Conservation (phyloP, 129 eudicot genomes). For the Artemisia tridentata region DNA sequence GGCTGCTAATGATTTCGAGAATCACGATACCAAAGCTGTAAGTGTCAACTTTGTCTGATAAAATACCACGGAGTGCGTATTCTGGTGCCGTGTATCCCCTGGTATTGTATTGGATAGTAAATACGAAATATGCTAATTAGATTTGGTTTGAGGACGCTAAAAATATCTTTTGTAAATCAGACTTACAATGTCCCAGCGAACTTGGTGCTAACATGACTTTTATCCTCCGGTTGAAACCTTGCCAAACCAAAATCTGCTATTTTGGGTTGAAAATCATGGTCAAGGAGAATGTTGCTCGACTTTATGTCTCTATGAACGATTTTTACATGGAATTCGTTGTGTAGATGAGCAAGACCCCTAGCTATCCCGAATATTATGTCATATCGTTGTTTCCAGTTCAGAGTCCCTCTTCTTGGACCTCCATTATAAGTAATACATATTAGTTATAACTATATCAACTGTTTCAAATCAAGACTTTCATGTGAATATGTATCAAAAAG, state of each 20-base stretch:
- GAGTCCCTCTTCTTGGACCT: slow-evolving; percentile 31
- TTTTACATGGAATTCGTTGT: slow-evolving; percentile 44
- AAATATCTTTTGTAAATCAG: not conserved
- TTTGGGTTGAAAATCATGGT: slow-evolving; percentile 50
- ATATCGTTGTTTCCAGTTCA: slow-evolving; percentile 48
- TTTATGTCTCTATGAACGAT: slow-evolving; percentile 57
- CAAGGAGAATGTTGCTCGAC: slow-evolving; percentile 49
- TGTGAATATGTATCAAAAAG: not conserved
- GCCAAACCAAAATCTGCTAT: slow-evolving; percentile 67
- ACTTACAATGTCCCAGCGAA: slow-evolving; percentile 63
- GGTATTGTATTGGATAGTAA: too few relatives aligned
- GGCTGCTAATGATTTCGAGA: too few relatives aligned
- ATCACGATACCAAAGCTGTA: too few relatives aligned
- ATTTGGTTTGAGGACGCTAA: too few relatives aligned
- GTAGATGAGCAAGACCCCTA: slow-evolving; percentile 53
- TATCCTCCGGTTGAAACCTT: slow-evolving; percentile 51
- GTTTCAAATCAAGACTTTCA: not conserved
- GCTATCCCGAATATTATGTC: slow-evolving; percentile 51
- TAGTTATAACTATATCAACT: slow-evolving; percentile 6
- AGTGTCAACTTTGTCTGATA: too few relatives aligned
- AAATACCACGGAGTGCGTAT: too few relatives aligned
- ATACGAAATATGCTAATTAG: too few relatives aligned
- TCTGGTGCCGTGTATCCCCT: too few relatives aligned
- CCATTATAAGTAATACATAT: not conserved
- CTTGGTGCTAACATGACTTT: slow-evolving; percentile 41